Evolutionary conservation across 2,329 filamentous ascomycete genomes (phyloP).

Genomic region (Colletotrichum karsti): DNA sequence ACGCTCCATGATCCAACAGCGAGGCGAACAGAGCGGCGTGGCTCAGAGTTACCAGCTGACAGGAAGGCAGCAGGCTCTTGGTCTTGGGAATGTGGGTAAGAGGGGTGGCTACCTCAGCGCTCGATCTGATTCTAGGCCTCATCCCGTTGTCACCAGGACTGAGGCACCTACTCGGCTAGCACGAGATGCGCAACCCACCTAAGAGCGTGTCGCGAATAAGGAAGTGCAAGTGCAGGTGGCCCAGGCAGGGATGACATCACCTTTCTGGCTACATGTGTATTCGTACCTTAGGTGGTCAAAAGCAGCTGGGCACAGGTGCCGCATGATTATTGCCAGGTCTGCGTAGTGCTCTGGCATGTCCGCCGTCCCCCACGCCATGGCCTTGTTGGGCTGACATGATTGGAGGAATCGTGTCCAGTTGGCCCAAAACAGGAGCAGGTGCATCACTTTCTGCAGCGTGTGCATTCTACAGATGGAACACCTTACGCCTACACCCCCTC

Average conservation of each 20-base stretch:
- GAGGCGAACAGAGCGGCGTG: neutral
- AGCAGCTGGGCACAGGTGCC: neutral
- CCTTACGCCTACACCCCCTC: neutral
- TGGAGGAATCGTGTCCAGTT: neutral
- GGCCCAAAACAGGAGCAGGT: neutral
- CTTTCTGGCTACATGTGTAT: neutral
- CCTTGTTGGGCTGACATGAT: neutral
- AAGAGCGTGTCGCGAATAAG: too few relatives aligned
- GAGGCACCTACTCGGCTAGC: too few relatives aligned
- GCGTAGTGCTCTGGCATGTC: too few relatives aligned
- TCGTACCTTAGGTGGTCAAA: neutral
- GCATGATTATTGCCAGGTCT: too few relatives aligned
- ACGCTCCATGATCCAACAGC: neutral
- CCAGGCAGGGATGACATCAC: constrained; percentile 11
- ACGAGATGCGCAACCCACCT: too few relatives aligned
- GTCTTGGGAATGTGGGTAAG: neutral
- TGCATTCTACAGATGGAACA: neutral
- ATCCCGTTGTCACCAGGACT: neutral
- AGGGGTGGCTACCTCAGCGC: neutral
- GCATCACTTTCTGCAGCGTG: neutral
- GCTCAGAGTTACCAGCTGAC: neutral
- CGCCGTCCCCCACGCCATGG: neutral
- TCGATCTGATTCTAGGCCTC: neutral
- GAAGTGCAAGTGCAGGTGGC: too few relatives aligned
- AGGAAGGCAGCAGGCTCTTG: neutral